phyloP scores from a whole-genome alignment of 306 rosid genomes.

The Coriaria nepalensis region DNA sequence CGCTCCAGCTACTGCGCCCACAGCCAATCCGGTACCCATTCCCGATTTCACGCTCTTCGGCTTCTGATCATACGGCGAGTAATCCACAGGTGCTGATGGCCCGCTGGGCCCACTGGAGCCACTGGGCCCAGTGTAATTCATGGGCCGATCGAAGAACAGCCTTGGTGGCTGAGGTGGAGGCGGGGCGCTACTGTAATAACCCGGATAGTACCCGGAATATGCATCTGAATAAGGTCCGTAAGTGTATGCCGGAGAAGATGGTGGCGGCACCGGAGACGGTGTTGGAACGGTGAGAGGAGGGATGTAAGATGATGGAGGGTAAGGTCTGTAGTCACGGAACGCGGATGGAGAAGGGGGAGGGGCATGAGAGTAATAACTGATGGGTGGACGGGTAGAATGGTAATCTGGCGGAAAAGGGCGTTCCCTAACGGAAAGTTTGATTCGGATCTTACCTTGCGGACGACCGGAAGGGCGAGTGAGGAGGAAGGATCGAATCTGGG shows the following conservation, averaged over 20 bases:
- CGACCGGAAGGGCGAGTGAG: constrained; percentile 75
- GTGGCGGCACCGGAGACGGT: constrained; percentile 8
- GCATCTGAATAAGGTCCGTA: constrained; percentile 45
- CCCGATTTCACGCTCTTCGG: constrained; percentile 44
- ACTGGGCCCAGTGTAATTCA: constrained; percentile 20
- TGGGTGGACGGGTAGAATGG: constrained; percentile 26
- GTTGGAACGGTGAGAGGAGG: constrained; percentile 9
- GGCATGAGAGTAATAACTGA: constrained; percentile 21
- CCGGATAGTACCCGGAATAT: constrained; percentile 36
- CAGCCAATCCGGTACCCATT: constrained; percentile 53
- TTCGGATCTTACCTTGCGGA: constrained; percentile 63
- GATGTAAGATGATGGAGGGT: constrained; percentile 30
- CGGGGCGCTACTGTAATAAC: constrained; percentile 44
- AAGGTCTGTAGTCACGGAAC: constrained; percentile 42
- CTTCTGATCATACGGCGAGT: constrained; percentile 42
- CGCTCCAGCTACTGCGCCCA: constrained; percentile 63
- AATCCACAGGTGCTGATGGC: constrained; percentile 65
- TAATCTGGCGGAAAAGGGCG: constrained; percentile 44
- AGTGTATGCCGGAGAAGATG: constrained; percentile 23
- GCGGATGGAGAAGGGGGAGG: constrained; percentile 26
- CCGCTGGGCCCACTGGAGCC: constrained; percentile 26
- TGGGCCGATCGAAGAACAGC: constrained; percentile 51
- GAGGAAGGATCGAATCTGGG: constrained; percentile 31
- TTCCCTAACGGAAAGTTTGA: constrained; percentile 50
- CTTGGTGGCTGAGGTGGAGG: constrained; percentile 52